Evolutionary conservation across 768 basidiomycete species (phyloP).

Genomic region (Naganishia vishniacii): DNA sequence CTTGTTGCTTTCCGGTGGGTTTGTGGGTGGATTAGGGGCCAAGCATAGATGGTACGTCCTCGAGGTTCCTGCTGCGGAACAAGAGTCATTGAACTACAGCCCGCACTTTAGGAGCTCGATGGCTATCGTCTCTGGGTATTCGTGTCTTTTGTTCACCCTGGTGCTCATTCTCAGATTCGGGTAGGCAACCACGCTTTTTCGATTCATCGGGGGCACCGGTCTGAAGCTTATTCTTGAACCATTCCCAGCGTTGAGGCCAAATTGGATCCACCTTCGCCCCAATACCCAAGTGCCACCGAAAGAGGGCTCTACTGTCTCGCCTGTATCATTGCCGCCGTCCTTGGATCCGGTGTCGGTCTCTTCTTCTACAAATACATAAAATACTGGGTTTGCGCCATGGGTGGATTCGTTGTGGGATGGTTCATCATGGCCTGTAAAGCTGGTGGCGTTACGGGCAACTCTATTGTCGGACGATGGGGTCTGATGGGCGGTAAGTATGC

Average conservation of each 20-base stretch:
- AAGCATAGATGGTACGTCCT: constrained; percentile 86
- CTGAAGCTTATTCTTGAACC: not conserved
- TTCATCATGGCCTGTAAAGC: constrained; percentile 80
- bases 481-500: constrained; percentile 66
- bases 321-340: constrained; percentile 68
- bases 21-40: constrained; percentile 85
- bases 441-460: constrained; percentile 67
- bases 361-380: constrained; percentile 89
- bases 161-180: constrained; percentile 61
- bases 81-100: constrained; percentile 21
- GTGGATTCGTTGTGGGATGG: constrained; percentile 77
- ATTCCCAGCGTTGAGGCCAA: constrained; percentile 71
- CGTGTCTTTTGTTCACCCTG: constrained; percentile 74
- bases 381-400: constrained; percentile 66
- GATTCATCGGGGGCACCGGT: no score
- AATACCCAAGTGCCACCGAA: constrained; percentile 69
- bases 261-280: constrained; percentile 49
- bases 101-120: constrained; percentile 69
- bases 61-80: constrained; percentile 2
- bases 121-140: constrained; percentile 88
- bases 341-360: constrained; percentile 76
- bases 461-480: constrained; percentile 79
- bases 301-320: constrained; percentile 88
- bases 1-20: constrained; percentile 81
- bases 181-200: constrained; percentile 35